Evolutionary conservation across 495 filamentous ascomycete genomes (phyloP), one percentile per base, ranked within the genome.

Genomic region (Thermothielavioides terrestris): DNA sequence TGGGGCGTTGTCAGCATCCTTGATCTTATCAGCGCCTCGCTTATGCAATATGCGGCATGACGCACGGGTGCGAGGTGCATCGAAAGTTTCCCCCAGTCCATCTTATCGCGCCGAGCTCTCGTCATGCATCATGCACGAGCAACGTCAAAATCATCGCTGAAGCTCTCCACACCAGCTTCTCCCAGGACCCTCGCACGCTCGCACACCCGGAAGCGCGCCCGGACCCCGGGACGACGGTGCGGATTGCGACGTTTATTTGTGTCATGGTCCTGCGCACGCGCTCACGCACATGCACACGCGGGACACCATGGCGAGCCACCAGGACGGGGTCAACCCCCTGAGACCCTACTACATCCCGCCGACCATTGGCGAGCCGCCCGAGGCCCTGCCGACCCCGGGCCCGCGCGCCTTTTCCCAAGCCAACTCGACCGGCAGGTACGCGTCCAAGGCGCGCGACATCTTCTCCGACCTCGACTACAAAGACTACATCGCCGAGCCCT

Each of bases 291-390:
- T n/a, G n/a, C n/a, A 40, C 43, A 41, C 46, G 32, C 15, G 17
- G 9, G 17, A 34, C 52, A 67, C 20, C 26, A 77, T 77, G 76
- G 53, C 74, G 41, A 63, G 65, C 36, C 57, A 67, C 25, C 63
- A 63, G 54, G 74, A 77, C 49, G 81, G 79, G 55, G 84, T 86
- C 48, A 97, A 98, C 68, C 92, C 92, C 49, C 75, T 97, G 38
- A 78, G 92, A 52, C 92, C 92, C 1, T 98, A 98, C 69, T 96
- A 98, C 69, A 81, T 88, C 55, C 89, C 91, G 18, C 88, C 89
- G 4, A 79, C 87, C 3, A 81, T 89, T 47, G 81, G 84, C 22
- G 74, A 80, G 25, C 66, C 73, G n/a, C 52, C 58, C 40, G 72
- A 68, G 40, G 30, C 51, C 14, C 48, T 55, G 15, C 55, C 61